Conservation (phyloP, 208 protist species). For the Willaertia magna region DNA sequence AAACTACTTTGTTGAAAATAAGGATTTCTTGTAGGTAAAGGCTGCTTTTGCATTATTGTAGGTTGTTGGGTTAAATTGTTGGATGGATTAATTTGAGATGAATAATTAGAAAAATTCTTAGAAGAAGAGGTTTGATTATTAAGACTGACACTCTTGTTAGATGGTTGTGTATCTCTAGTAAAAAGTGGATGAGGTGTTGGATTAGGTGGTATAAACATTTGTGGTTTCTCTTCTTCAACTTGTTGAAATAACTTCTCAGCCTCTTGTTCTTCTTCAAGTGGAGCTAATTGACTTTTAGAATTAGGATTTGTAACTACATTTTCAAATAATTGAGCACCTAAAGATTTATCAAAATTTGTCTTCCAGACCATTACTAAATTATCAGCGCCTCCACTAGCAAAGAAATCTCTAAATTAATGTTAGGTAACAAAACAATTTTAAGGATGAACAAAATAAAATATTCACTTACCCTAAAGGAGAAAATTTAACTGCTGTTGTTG, state of each 20-base stretch:
- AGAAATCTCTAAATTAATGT: constrained; percentile 45
- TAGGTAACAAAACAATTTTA: constrained; percentile 15
- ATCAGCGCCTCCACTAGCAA: constrained; percentile 53
- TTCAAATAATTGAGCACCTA: background rate
- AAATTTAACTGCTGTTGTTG: constrained; percentile 30
- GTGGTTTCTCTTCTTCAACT: background rate
- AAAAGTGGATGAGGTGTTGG: no score
- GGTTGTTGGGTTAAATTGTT: background rate
- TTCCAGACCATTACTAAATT: constrained; percentile 61
- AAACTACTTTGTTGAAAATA: background rate
- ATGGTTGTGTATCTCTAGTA: background rate
- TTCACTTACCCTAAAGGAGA: background rate
- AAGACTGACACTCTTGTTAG: background rate
- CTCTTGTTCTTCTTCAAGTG: background rate
- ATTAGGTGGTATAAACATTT: background rate
- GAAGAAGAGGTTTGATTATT: background rate
- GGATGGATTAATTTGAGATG: background rate
- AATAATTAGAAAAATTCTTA: no score
- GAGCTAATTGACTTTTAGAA: background rate
- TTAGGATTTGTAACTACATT: background rate
- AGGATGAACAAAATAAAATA: background rate
- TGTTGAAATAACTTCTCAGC: background rate
- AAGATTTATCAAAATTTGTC: constrained; percentile 1
- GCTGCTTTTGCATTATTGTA: background rate
- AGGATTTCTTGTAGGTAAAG: background rate